Evolutionary conservation across 768 basidiomycete genomes (phyloP).

Genomic region (Phlebiopsis gigantea): DNA sequence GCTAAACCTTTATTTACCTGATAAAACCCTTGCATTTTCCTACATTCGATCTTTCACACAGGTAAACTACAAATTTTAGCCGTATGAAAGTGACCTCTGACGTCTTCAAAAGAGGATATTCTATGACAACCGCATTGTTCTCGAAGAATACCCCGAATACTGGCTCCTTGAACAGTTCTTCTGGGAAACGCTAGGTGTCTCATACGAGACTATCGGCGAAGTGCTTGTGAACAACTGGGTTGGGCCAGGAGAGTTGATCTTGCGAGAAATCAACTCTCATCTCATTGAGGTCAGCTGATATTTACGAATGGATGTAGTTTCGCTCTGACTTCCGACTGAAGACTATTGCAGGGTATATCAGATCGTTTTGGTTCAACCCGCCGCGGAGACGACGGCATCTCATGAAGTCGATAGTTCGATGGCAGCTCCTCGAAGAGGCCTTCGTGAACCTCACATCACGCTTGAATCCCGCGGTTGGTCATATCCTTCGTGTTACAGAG

Average conservation of each 20-base stretch:
- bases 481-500: too few species aligned
- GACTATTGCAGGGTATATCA: slow-evolving; percentile 55
- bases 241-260: slow-evolving; percentile 28
- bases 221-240: slow-evolving; percentile 35
- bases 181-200: slow-evolving; percentile 52
- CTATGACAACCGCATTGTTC: slow-evolving; percentile 49
- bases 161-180: slow-evolving; percentile 66
- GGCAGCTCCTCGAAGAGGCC: slow-evolving; percentile 59
- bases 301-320: neutral
- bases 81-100: neutral
- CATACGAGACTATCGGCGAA: slow-evolving; percentile 42
- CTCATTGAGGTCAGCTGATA: slow-evolving; percentile 29
- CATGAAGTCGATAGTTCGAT: slow-evolving; percentile 56
- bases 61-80: slow-evolving; percentile 31
- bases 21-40: slow-evolving; percentile 37
- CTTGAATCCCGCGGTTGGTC: slow-evolving; percentile 14
- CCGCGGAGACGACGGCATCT: slow-evolving; percentile 60
- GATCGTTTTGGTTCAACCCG: slow-evolving; percentile 64
- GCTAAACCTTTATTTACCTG: slow-evolving; percentile 42
- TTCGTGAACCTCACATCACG: slow-evolving; percentile 26
- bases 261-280: slow-evolving; percentile 36
- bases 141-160: slow-evolving; percentile 39
- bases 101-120: slow-evolving; percentile 42
- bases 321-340: slow-evolving; percentile 22
- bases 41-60: slow-evolving; percentile 64